A percentile compares a stretch with the other conserved stretches of the same genome.
Conservation (phyloP, 2,329 filamentous ascomycete species). For the Mycosphaerella sp. region DNA sequence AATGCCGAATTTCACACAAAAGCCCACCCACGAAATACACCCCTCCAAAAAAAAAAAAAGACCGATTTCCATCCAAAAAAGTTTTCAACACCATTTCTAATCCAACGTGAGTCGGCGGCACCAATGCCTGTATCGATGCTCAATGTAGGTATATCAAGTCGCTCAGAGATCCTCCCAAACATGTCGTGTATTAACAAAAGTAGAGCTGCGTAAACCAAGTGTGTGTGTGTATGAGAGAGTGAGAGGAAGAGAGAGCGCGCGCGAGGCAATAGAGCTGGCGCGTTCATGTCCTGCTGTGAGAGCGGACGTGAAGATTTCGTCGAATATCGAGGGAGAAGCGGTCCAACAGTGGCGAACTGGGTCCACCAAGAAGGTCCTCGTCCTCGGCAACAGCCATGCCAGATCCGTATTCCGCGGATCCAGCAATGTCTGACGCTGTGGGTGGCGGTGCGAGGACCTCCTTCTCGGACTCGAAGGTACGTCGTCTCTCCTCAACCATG, state of each 20-base stretch:
- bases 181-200: conserved; percentile 13
- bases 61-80: conserved; percentile 1
- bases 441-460: conserved; percentile 15
- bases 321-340: conserved; percentile 24
- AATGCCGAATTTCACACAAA: conserved; percentile 21
- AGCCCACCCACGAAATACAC: conserved; percentile 8
- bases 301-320: conserved; percentile 16
- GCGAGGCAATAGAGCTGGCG: conserved; percentile 9
- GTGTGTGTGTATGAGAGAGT: too few species aligned
- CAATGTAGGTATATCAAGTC: conserved; percentile 15
- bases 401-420: conserved; percentile 19
- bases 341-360: conserved; percentile 28
- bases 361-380: conserved; percentile 22
- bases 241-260: too few species aligned
- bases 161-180: conserved; percentile 20
- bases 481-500: conserved; percentile 46
- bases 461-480: conserved; percentile 28
- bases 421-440: conserved; percentile 19
- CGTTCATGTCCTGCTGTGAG: conserved; percentile 22
- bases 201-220: conserved; percentile 4
- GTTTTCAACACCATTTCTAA: conserved; percentile 6
- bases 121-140: conserved; percentile 9
- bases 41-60: neutral
- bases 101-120: conserved; percentile 13
- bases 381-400: conserved; percentile 26